Percentiles rank a stretch among this genome's conserved stretches.
phyloP scores from a whole-genome alignment of 805 yeast species.

The Candida montana region DNA sequence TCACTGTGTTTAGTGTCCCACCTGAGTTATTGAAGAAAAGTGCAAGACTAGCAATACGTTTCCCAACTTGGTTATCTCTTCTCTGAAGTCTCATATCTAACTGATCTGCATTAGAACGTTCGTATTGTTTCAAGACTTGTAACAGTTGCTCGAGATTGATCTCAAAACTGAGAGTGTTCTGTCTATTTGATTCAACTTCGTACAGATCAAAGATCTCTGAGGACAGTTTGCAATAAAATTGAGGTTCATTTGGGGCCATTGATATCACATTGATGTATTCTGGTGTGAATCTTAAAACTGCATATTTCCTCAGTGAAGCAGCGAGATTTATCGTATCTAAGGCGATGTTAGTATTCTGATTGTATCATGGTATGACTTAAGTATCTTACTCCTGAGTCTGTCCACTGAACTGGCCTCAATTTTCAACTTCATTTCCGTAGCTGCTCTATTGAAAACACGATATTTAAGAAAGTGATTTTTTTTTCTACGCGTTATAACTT shows the following conservation, averaged over 20 bases:
- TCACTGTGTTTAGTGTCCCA: constrained; percentile 39
- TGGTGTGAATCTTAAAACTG: constrained; percentile 52
- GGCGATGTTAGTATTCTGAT: constrained; percentile 6
- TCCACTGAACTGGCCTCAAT: constrained; percentile 26
- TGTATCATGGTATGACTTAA: background rate
- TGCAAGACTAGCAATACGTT: constrained; percentile 47
- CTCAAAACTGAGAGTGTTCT: constrained; percentile 54
- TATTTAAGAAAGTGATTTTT: background rate
- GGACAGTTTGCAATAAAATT: constrained; percentile 59
- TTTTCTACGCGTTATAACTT: background rate
- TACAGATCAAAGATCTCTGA: constrained; percentile 29
- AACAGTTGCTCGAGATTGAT: constrained; percentile 55
- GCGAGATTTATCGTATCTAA: constrained; percentile 42
- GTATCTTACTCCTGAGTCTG: constrained; percentile 23
- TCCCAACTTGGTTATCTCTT: constrained; percentile 22
- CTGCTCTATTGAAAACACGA: background rate
- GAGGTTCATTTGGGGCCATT: constrained; percentile 52
- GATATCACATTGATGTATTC: constrained; percentile 46
- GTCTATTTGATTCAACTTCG: constrained; percentile 39
- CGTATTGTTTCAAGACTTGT: constrained; percentile 53
- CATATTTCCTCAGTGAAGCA: constrained; percentile 46
- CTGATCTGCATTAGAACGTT: constrained; percentile 45
- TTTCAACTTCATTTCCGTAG: constrained; percentile 29
- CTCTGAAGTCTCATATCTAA: constrained; percentile 46
- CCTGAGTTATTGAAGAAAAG: constrained; percentile 45